Evolutionary conservation across 768 basidiomycete species (phyloP).

Genomic region (Russula abietina): DNA sequence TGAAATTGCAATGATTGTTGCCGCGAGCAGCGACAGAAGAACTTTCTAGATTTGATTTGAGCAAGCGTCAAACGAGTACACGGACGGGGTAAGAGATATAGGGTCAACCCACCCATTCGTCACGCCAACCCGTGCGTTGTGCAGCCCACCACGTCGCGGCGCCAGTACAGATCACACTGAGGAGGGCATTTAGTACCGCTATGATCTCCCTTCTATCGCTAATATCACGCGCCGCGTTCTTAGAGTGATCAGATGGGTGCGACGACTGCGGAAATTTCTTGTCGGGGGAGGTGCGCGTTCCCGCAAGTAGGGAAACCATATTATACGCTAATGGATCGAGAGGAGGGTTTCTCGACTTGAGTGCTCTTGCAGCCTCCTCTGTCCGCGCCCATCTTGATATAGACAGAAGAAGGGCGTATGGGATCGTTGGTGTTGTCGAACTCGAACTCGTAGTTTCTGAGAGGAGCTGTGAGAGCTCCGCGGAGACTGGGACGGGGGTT

Average conservation of each 20-base stretch:
- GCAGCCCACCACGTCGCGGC: slow-evolving; percentile 71
- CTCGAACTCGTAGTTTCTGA: slow-evolving; percentile 23
- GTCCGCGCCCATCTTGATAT: slow-evolving; percentile 69
- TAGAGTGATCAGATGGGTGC: slow-evolving; percentile 41
- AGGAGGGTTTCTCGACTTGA: slow-evolving; percentile 37
- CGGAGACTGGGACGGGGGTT: slow-evolving; percentile 42
- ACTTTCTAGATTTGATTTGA: slow-evolving; percentile 35
- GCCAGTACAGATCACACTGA: slow-evolving; percentile 63
- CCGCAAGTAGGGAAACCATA: slow-evolving; percentile 73
- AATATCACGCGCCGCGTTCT: slow-evolving; percentile 41
- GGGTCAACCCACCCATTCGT: slow-evolving; percentile 63
- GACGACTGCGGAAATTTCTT: slow-evolving; percentile 50
- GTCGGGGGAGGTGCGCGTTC: slow-evolving; percentile 71
- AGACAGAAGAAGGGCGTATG: slow-evolving; percentile 51
- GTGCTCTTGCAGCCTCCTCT: slow-evolving; percentile 35
- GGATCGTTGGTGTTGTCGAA: slow-evolving; percentile 38
- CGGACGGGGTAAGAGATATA: slow-evolving; percentile 2
- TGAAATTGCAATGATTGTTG: slow-evolving; percentile 61
- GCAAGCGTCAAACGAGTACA: slow-evolving; percentile 5
- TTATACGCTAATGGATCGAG: slow-evolving; percentile 52
- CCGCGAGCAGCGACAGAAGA: slow-evolving; percentile 54
- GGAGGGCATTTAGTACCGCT: slow-evolving; percentile 60
- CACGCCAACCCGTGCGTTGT: slow-evolving; percentile 52
- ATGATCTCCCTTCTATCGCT: slow-evolving; percentile 64
- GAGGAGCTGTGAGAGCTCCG: slow-evolving; percentile 39